Evolutionary conservation across 1,284 basidiomycete genomes (phyloP).

Genomic region (Agaricales sp.): DNA sequence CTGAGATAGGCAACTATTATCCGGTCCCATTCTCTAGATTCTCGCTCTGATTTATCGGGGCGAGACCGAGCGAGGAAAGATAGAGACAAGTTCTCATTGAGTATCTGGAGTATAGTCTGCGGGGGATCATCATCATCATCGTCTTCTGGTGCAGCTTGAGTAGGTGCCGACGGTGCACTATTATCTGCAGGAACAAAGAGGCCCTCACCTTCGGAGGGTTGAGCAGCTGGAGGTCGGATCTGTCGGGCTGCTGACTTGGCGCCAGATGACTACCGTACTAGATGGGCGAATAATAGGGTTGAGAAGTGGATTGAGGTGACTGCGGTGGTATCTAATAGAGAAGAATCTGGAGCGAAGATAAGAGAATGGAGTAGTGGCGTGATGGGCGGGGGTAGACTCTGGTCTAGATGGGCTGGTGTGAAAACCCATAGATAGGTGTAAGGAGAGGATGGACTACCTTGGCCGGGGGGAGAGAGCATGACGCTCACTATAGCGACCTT

Average conservation of each 20-base stretch:
- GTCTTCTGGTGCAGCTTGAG: slow-evolving; percentile 19
- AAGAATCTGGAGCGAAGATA: slow-evolving; percentile 38
- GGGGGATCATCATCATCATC: slow-evolving; percentile 52
- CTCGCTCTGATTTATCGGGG: slow-evolving; percentile 56
- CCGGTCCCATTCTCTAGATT: slow-evolving; percentile 80
- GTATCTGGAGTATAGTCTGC: slow-evolving; percentile 58
- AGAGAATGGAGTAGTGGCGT: slow-evolving; percentile 63
- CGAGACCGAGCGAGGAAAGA: slow-evolving; percentile 57
- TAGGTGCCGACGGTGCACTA: slow-evolving; percentile 21
- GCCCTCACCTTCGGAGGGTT: slow-evolving; percentile 25
- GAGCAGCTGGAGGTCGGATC: slow-evolving; percentile 39
- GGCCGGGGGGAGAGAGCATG: slow-evolving; percentile 49
- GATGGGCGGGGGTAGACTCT: slow-evolving; percentile 25
- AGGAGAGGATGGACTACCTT: slow-evolving; percentile 2
- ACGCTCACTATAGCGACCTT: slow-evolving; percentile 53
- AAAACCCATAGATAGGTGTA: no score
- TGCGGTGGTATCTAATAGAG: slow-evolving; percentile 38
- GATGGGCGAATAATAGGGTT: slow-evolving; percentile 58
- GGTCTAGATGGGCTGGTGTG: neutral
- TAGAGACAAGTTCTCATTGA: slow-evolving; percentile 64
- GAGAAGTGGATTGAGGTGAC: slow-evolving; percentile 60
- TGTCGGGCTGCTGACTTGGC: slow-evolving; percentile 72
- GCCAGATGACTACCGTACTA: slow-evolving; percentile 55
- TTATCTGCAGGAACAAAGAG: slow-evolving; percentile 73
- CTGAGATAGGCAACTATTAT: slow-evolving; percentile 82